Base-by-base conservation (phyloP, 176 grass and related monocot species). In the Zoysia japonica region DNA sequence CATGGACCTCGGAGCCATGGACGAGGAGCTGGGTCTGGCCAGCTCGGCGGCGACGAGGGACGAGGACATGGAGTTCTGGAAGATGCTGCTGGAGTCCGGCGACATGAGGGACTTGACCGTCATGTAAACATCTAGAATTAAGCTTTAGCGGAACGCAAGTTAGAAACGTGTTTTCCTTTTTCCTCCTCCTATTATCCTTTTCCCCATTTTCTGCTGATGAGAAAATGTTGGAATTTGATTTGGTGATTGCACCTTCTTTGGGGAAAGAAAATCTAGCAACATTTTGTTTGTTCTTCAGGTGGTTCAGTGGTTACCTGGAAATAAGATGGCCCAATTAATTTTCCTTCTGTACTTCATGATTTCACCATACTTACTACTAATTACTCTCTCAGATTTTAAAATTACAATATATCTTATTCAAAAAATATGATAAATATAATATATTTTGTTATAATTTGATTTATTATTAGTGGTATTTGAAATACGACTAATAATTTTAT, bases 31-130 rank as follows among this genome's bases (percentile, higher is more conserved):
- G 56, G 66, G 61, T 7, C 45, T 61, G 35, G 17, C 36, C 36
- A 63, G 5, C 67, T 61, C 57, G 42, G 41, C 78, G 70, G 47
- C 65, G 49, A 70, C 55, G 10, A 85, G 64, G 47, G 76, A 46
- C 11, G 91, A 93, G 54, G 85, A 93, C 71, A 77, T 68, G 76
- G 88, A 90, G 11, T 90, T 90, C 83, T 93, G 91, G 91, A 87
- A 85, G 11, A 70, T 88, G 12, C 80, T 93, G 70, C 47, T 65
- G 2, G 91, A 90, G 28, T 53, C 88, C 51, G 88, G 88, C 28
- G 85, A 88, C 64, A 83, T 83, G 39, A 71, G 39, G 50, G 85
- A 87, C 62, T 48, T 88, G 53, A 16, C 59, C 20, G 20, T 72
- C 37, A 67, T 84, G 75, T 80, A 75, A 75, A 53, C 28, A 20